A percentile compares a stretch with the other conserved stretches of the same genome.
phyloP scores from a whole-genome alignment of 148 eudicot species.

The Rhododendron vialii region DNA sequence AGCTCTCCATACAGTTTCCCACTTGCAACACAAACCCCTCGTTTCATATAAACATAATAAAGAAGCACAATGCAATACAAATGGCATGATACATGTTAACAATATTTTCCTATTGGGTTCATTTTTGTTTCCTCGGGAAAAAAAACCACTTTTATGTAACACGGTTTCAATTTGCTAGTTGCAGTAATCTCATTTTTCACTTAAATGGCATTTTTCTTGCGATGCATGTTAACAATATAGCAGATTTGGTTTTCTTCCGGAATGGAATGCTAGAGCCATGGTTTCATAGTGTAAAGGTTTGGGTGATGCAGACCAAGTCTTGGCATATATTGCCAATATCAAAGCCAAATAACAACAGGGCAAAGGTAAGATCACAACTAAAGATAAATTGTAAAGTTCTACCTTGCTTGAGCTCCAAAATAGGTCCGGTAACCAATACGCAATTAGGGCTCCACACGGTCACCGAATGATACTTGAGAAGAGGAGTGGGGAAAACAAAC shows the following conservation, averaged over 20 bases:
- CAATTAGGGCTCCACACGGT: too few relatives aligned
- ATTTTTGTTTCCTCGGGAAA: not conserved
- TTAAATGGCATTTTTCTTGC: not conserved
- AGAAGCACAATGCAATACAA: too few relatives aligned
- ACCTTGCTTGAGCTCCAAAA: too few relatives aligned
- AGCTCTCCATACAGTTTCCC: too few relatives aligned
- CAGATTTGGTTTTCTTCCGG: constrained; percentile 99
- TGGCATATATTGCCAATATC: constrained; percentile 92
- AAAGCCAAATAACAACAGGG: constrained; percentile 25
- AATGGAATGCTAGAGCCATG: constrained; percentile 99
- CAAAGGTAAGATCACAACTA: too few relatives aligned
- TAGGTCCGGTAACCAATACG: too few relatives aligned
- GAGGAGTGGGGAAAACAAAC: not conserved
- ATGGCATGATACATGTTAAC: too few relatives aligned
- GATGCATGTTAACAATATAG: constrained; percentile 58
- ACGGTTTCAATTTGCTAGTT: not conserved
- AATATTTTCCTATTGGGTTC: not conserved
- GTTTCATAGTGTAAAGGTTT: constrained; percentile 77
- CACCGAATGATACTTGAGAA: too few relatives aligned
- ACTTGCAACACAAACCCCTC: too few relatives aligned
- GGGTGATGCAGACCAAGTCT: constrained; percentile 72
- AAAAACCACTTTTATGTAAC: not conserved
- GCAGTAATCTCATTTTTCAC: not conserved
- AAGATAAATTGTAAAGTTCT: too few relatives aligned
- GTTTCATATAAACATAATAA: too few relatives aligned